These are phyloP conservation scores for Ogataea glucozyma DNA, from an alignment of 805 yeast genomes.

Conservation along the genomic window DNA sequence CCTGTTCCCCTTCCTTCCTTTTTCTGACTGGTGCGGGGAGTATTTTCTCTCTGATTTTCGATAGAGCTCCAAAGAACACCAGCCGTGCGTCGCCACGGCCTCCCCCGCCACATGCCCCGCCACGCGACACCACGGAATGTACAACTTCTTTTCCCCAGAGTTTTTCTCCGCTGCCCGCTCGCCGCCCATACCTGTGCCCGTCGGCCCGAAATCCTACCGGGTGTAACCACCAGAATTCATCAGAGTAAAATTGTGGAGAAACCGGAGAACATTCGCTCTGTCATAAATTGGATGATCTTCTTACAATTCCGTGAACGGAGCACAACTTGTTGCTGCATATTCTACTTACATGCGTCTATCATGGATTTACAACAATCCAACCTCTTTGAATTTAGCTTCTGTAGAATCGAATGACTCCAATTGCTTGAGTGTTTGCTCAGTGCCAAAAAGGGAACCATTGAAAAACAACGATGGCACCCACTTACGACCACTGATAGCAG, in stretches of 20 bases:
- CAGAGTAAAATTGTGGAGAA: constrained; percentile 3
- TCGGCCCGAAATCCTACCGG: not conserved
- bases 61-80: no score
- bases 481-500: constrained; percentile 55
- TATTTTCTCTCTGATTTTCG: not conserved
- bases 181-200: not conserved
- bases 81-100: no score
- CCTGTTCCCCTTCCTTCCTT: not conserved
- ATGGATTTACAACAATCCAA: constrained; percentile 32
- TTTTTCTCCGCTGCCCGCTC: no score
- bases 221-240: not conserved
- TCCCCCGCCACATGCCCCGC: no score
- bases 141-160: no score
- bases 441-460: constrained; percentile 59
- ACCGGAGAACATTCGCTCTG: not conserved
- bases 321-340: not conserved
- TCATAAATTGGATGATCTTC: no score
- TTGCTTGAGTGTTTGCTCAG: constrained; percentile 49
- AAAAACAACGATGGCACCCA: constrained; percentile 73
- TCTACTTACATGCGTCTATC: no score
- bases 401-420: constrained; percentile 39
- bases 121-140: no score
- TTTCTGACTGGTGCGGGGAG: not conserved
- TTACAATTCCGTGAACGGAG: not conserved
- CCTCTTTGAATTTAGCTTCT: constrained; percentile 36